Conservation (phyloP, 2,329 filamentous ascomycete species). For the Botrytis elliptica region DNA sequence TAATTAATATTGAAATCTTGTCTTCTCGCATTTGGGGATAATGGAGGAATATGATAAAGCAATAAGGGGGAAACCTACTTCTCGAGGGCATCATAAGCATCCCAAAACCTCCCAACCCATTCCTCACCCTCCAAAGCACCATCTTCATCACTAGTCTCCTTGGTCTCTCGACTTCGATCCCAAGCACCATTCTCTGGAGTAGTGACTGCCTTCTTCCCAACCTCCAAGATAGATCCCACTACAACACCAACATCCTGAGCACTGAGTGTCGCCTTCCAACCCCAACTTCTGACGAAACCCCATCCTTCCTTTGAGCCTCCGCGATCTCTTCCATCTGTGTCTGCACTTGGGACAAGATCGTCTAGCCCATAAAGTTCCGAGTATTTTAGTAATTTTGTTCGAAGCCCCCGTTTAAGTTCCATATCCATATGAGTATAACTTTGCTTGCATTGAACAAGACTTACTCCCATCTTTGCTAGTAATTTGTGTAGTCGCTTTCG, state of each 20-base stretch:
- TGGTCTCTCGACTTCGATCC: slow-evolving; percentile 42
- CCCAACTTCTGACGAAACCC: slow-evolving; percentile 97
- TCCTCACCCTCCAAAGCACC: slow-evolving; percentile 56
- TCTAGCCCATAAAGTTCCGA: slow-evolving; percentile 91
- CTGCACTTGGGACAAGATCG: slow-evolving; percentile 80
- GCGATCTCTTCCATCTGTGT: slow-evolving; percentile 67
- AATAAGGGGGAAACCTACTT: slow-evolving; percentile 46
- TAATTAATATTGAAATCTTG: slow-evolving; percentile 44
- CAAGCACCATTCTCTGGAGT: slow-evolving; percentile 33
- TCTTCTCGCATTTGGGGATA: no score
- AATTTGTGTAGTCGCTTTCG: slow-evolving; percentile 89
- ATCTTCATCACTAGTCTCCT: slow-evolving; percentile 48
- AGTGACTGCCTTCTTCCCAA: slow-evolving; percentile 58
- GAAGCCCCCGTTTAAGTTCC: slow-evolving; percentile 84
- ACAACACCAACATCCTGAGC: slow-evolving; percentile 94
- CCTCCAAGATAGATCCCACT: slow-evolving; percentile 87
- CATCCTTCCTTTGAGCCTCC: slow-evolving; percentile 82
- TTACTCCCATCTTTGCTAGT: slow-evolving; percentile 96
- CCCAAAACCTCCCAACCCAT: slow-evolving; percentile 68
- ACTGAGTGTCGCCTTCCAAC: slow-evolving; percentile 91
- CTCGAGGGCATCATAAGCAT: slow-evolving; percentile 69
- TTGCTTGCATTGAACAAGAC: slow-evolving; percentile 88
- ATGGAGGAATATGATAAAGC: background rate
- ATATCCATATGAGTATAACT: slow-evolving; percentile 99
- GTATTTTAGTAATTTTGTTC: slow-evolving; percentile 84